Evolutionary conservation across 306 rosid species (phyloP).

Genomic region (Prunus campanulata): DNA sequence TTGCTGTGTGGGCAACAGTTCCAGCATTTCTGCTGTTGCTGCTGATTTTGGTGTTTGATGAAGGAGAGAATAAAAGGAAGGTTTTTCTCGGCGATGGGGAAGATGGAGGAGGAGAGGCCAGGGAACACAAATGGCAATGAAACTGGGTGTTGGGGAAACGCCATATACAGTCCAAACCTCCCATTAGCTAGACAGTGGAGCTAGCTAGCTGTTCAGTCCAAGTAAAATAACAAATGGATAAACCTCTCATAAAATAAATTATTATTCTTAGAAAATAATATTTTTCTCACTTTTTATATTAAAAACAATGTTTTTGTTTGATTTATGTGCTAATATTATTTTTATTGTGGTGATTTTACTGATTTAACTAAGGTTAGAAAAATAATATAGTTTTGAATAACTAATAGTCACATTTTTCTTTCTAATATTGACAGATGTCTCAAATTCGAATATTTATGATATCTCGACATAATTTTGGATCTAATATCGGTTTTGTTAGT

Average conservation of each 20-base stretch:
- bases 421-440: no score
- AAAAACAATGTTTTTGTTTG: background rate
- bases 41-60: background rate
- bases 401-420: no score
- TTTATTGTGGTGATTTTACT: no score
- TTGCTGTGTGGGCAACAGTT: background rate
- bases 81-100: slow-evolving; percentile 1
- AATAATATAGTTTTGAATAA: no score
- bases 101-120: slow-evolving; percentile 24
- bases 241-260: background rate
- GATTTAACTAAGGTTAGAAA: no score
- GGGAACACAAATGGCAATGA: slow-evolving; percentile 12
- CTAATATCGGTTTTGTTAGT: no score
- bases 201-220: background rate
- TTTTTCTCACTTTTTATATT: background rate
- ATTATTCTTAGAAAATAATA: background rate
- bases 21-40: background rate
- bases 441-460: no score
- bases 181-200: slow-evolving; percentile 36
- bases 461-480: no score
- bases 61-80: slow-evolving; percentile 5
- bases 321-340: background rate
- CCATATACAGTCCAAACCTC: slow-evolving; percentile 35
- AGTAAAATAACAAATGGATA: slow-evolving; percentile 7
- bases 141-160: slow-evolving; percentile 27